These are phyloP conservation scores for Rosa rugosa DNA, from an alignment of 306 rosid genomes.

Conservation along the genomic window DNA sequence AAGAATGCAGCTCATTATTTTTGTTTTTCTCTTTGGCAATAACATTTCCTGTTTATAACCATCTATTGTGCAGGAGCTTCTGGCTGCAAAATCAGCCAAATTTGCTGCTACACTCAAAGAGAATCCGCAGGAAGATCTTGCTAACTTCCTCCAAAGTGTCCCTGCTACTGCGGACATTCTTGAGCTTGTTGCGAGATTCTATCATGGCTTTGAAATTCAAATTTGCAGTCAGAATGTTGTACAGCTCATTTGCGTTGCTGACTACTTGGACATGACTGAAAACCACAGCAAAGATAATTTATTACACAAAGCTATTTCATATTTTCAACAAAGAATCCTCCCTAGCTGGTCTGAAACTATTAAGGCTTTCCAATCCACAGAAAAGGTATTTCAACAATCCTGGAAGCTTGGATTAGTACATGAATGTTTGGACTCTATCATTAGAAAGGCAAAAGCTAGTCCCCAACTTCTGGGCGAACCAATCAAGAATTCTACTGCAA, in stretches of 20 bases:
- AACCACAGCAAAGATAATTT: slow-evolving; percentile 46
- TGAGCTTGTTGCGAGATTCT: slow-evolving; percentile 48
- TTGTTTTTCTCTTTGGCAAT: background rate
- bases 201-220: slow-evolving; percentile 34
- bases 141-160: slow-evolving; percentile 32
- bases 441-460: slow-evolving; percentile 30
- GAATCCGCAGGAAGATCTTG: slow-evolving; percentile 31
- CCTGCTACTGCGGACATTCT: slow-evolving; percentile 34
- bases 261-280: slow-evolving; percentile 48
- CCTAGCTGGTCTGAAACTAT: slow-evolving; percentile 53
- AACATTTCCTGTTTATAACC: background rate
- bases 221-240: slow-evolving; percentile 46
- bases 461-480: slow-evolving; percentile 51
- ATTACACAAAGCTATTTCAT: slow-evolving; percentile 20
- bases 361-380: slow-evolving; percentile 40
- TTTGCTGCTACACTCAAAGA: slow-evolving; percentile 29
- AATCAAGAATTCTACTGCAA: slow-evolving; percentile 1
- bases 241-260: slow-evolving; percentile 42
- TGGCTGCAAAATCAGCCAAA: slow-evolving; percentile 46
- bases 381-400: slow-evolving; percentile 35
- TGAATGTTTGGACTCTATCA: slow-evolving; percentile 42
- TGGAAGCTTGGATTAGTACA: slow-evolving; percentile 39
- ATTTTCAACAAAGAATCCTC: slow-evolving; percentile 42
- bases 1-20: background rate
- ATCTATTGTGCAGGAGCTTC: slow-evolving; percentile 31